Base-by-base conservation (phyloP, 768 basidiomycete genomes). In the Pilatotrama ljubarskyi region DNA sequence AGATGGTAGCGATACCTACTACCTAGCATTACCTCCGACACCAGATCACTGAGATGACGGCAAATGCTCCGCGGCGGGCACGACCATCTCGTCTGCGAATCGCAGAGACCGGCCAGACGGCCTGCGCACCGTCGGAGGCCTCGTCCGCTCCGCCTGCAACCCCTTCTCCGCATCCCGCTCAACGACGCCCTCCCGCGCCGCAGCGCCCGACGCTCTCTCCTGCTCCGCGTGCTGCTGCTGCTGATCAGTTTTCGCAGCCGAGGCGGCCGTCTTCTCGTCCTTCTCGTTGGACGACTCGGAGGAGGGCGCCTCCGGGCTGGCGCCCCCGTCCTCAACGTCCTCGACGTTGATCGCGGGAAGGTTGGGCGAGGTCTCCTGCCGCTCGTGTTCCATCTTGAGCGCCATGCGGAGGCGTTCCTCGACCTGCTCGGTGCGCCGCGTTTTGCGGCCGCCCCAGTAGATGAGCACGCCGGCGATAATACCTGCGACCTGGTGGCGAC, bases 381-480 rank as follows among this genome's bases (percentile, higher is more conserved):
- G 47, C 29, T 41, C 51, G 57, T 59, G 65, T 29, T 76, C 75
- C 68, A 74, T 71, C 42, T 73, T 72, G 32, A 81, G 73, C 6
- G 77, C 78, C 9, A 68, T 78, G 41, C 82, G 81, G 7, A 91
- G 74, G 48, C 82, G 78, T 61, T 83, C 80, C 69, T 83, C 78
- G 37, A 91, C 88, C 70, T 84, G 79, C 59, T 82, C 77, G 3
- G 83, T 82, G 26, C 88, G 82, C 68, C 87, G 88, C 11, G 90
- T 88, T 68, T 82, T 80, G 67, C 83, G 76, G 7, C 86, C 84
- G 32, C 90, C 91, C 62, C 80, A 77, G 82, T 87, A 93, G 62
- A 93, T 93, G 43, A 88, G 75, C 18, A 91, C 73, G 10, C 82
- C 89, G 7, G 92, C 84, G 25, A 74, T 71, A 55, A 95, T 93